Conservation (phyloP, 495 filamentous ascomycete species). For the Xylaria sp. region DNA sequence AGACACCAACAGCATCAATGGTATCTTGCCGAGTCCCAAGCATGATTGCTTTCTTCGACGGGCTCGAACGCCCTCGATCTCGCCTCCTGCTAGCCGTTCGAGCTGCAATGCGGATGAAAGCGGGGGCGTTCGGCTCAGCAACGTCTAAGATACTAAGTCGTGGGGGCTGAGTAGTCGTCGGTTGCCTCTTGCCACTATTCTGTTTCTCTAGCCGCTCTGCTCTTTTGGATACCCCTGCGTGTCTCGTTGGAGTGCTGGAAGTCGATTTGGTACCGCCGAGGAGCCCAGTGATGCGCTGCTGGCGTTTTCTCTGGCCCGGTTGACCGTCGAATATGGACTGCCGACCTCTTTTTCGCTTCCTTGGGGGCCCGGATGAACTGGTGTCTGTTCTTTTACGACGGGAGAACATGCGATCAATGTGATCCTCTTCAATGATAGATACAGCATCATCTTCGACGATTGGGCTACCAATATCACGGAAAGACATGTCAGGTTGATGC, state of each 20-base stretch:
- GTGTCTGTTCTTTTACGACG: constrained; percentile 43
- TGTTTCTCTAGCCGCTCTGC: constrained; percentile 22
- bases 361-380: constrained; percentile 29
- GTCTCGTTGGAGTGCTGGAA: constrained; percentile 14
- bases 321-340: constrained; percentile 38
- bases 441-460: constrained; percentile 46
- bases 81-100: constrained; percentile 67
- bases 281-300: constrained; percentile 56
- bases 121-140: constrained; percentile 63
- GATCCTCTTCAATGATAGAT: constrained; percentile 59
- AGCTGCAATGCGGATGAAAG: constrained; percentile 80
- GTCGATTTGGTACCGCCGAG: constrained; percentile 42
- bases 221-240: not conserved
- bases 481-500: constrained; percentile 19
- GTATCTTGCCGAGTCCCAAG: constrained; percentile 77
- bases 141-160: constrained; percentile 76
- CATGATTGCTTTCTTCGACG: constrained; percentile 74
- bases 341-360: constrained; percentile 40
- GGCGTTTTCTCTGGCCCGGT: constrained; percentile 39
- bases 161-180: constrained; percentile 38
- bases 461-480: constrained; percentile 28
- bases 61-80: constrained; percentile 74
- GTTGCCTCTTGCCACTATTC: constrained; percentile 16
- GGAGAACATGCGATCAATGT: constrained; percentile 61
- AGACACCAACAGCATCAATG: constrained; percentile 69